A percentile compares a stretch with the other conserved stretches of the same genome.
These are phyloP conservation scores for Xylariaceae sp. DNA, from an alignment of 2,329 filamentous ascomycete genomes.

Conservation along the genomic window DNA sequence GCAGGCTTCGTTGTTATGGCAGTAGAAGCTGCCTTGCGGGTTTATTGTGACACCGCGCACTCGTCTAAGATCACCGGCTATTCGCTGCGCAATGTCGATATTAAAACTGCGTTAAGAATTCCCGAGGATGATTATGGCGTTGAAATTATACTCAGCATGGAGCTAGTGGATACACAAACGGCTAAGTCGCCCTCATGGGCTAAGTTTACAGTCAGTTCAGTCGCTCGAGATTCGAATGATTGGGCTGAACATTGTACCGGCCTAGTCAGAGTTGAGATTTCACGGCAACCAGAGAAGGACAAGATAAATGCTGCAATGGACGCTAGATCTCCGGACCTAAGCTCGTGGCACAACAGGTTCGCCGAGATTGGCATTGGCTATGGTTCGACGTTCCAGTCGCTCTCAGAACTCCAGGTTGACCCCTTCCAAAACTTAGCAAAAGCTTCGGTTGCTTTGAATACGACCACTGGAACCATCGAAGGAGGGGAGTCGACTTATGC, in stretches of 20 bases:
- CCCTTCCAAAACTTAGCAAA: too few species aligned
- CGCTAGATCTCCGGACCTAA: slow-evolving; percentile 23
- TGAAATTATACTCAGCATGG: slow-evolving; percentile 33
- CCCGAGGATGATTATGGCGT: slow-evolving; percentile 37
- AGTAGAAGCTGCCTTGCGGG: slow-evolving; percentile 18
- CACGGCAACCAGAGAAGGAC: slow-evolving; percentile 3
- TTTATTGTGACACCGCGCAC: slow-evolving; percentile 11
- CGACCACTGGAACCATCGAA: slow-evolving; percentile 7
- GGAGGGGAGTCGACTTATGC: slow-evolving; percentile 24
- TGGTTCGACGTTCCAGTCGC: slow-evolving; percentile 44
- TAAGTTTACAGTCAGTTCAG: slow-evolving; percentile 37
- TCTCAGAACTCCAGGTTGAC: too few species aligned
- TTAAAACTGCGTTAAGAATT: slow-evolving; percentile 35
- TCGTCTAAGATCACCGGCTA: slow-evolving; percentile 18
- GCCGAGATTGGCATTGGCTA: slow-evolving; percentile 43
- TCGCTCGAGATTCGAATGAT: slow-evolving; percentile 16
- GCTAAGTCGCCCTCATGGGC: slow-evolving; percentile 27
- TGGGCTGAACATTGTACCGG: slow-evolving; percentile 34
- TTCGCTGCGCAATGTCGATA: slow-evolving; percentile 34
- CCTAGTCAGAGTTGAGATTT: slow-evolving; percentile 30
- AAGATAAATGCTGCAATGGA: slow-evolving; percentile 21
- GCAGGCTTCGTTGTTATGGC: slow-evolving; percentile 28
- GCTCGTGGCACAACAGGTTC: slow-evolving; percentile 39
- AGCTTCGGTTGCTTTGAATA: too few species aligned
- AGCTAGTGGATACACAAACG: slow-evolving; percentile 16